These are phyloP conservation scores for Rhodosorus marinus DNA, from an alignment of 23 red algal species.

Conservation along the genomic window DNA sequence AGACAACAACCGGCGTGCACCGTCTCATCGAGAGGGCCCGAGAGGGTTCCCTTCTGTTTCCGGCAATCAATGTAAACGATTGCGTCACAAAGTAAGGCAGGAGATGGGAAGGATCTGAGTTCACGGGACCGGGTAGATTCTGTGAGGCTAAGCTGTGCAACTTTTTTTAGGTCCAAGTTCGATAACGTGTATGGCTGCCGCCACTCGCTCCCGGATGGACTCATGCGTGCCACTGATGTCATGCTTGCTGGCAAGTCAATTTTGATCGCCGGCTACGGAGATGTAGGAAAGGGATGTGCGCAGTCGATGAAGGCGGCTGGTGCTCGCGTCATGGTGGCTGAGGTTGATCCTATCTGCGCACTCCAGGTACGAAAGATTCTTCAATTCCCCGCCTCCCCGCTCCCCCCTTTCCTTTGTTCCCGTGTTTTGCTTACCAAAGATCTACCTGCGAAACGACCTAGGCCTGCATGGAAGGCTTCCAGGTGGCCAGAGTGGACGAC, in stretches of 20 bases:
- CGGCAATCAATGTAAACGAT: constrained; percentile 98
- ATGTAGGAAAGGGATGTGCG: constrained; percentile 94
- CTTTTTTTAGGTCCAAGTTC: too few species aligned
- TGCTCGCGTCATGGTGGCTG: constrained; percentile 58
- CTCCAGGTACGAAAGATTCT: too few species aligned
- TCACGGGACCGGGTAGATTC: too few species aligned
- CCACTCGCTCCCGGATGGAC: constrained; percentile 85
- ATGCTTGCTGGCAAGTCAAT: constrained; percentile 94
- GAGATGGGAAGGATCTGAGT: too few species aligned
- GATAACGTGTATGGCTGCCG: constrained; percentile 96
- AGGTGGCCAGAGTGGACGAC: constrained; percentile 71
- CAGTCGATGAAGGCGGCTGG: constrained; percentile 88
- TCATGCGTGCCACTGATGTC: constrained; percentile 88
- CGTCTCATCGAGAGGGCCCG: constrained; percentile 79
- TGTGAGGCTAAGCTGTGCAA: too few species aligned
- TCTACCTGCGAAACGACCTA: too few species aligned
- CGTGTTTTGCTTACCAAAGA: too few species aligned
- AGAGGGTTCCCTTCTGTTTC: constrained; percentile 84
- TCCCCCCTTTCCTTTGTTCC: too few species aligned
- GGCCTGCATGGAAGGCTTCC: constrained; percentile 95
- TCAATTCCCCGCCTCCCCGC: too few species aligned
- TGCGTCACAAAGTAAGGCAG: constrained; percentile 96
- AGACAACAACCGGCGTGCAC: constrained; percentile 96
- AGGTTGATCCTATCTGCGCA: constrained; percentile 95
- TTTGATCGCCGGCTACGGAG: constrained; percentile 86